phyloP scores from a whole-genome alignment of 2,329 filamentous ascomycete genomes.

The Arthrobotrys entomopaga region DNA sequence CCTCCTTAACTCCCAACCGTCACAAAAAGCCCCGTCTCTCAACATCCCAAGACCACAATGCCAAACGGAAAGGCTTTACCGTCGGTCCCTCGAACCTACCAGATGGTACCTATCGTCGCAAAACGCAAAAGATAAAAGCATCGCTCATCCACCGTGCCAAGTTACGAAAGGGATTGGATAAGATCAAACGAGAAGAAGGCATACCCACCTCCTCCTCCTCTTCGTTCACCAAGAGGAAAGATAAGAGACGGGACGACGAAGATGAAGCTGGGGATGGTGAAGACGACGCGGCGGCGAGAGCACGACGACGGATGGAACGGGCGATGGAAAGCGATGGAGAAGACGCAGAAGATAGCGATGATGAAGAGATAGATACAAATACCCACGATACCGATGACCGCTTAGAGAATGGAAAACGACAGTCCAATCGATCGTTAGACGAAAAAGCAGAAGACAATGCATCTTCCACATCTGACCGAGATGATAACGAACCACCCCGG shows the following conservation, averaged over 20 bases:
- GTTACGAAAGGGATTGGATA: constrained; percentile 89
- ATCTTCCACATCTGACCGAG: constrained; percentile 8
- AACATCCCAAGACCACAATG: constrained; percentile 59
- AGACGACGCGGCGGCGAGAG: constrained; percentile 56
- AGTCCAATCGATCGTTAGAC: not conserved
- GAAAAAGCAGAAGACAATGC: too few species aligned
- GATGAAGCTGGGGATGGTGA: constrained; percentile 46
- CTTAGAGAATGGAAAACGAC: too few species aligned
- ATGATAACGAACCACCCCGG: constrained; percentile 20
- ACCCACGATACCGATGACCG: constrained; percentile 13
- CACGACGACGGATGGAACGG: constrained; percentile 57
- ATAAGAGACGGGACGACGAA: not conserved
- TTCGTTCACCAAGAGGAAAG: constrained; percentile 53
- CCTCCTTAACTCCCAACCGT: constrained; percentile 13
- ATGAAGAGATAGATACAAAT: constrained; percentile 54
- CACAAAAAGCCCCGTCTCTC: constrained; percentile 26
- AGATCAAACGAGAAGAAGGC: constrained; percentile 75
- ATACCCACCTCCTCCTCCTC: constrained; percentile 59
- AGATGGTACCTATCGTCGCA: constrained; percentile 86
- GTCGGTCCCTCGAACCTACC: constrained; percentile 91
- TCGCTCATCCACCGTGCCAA: constrained; percentile 91
- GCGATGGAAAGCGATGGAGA: constrained; percentile 57
- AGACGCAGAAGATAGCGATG: constrained; percentile 55
- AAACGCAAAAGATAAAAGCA: constrained; percentile 88
- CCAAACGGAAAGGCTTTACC: constrained; percentile 75